A percentile compares a stretch with the other conserved stretches of the same genome.
Conservation (phyloP, 805 yeast species). For the Saturnispora ahearnii region DNA sequence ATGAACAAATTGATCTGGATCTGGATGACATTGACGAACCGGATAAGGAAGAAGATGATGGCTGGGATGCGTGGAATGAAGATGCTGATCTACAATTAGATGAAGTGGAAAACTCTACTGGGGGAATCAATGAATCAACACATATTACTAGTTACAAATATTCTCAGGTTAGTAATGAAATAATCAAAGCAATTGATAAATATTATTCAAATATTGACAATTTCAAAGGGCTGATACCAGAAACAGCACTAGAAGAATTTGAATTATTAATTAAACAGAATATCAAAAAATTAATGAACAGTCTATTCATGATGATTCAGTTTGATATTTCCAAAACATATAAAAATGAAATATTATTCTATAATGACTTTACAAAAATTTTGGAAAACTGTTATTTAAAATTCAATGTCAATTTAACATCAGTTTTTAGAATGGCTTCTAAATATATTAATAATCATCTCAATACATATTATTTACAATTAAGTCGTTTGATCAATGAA, state of each 20-base stretch:
- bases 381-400: slow-evolving; percentile 16
- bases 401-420: slow-evolving; percentile 16
- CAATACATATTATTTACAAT: slow-evolving; percentile 5
- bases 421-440: slow-evolving; percentile 19
- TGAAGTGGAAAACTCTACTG: background rate
- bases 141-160: slow-evolving; percentile 14
- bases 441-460: slow-evolving; percentile 12
- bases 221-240: slow-evolving; percentile 11
- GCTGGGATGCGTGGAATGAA: slow-evolving; percentile 18
- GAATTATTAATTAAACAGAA: slow-evolving; percentile 18
- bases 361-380: slow-evolving; percentile 25
- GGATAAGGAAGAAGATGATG: slow-evolving; percentile 24
- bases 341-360: slow-evolving; percentile 21
- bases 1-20: slow-evolving; percentile 7
- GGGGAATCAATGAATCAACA: background rate
- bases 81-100: slow-evolving; percentile 13
- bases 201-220: slow-evolving; percentile 17
- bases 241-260: slow-evolving; percentile 16
- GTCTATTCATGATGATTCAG: slow-evolving; percentile 23
- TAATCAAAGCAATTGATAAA: slow-evolving; percentile 13
- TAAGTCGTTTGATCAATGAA: slow-evolving; percentile 11
- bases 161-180: slow-evolving; percentile 14
- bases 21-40: slow-evolving; percentile 9
- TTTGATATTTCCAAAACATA: slow-evolving; percentile 14
- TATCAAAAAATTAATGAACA: slow-evolving; percentile 21